Evolutionary conservation across 345 rosid genomes (phyloP), one percentile per base, ranked within the genome.

Genomic region (Eutrema japonicum): DNA sequence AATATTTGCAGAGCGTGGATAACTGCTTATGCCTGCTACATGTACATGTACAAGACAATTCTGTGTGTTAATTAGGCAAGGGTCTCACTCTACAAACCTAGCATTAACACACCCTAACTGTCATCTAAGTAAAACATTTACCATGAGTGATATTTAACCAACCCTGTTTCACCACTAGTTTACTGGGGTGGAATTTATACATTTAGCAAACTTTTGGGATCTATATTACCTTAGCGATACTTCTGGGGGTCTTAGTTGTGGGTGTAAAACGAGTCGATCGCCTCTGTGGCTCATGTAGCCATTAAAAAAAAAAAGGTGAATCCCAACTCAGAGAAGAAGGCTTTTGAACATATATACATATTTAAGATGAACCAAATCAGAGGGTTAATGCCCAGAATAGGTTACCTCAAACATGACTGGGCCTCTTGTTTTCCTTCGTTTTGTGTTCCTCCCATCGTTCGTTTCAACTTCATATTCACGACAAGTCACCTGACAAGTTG

Each of bases 391-490:
- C 26, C 8, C 10, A 37, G 70, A 63, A 13, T 56, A 47, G 72
- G 57, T 18, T 80, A 89, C 96, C 93, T 90, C 96, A 76, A 88
- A 88, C 90, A 90, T 82, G 70, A 83, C 85, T 3, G 92, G 79
- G 75, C 85, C 83, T 72, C 50, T 86, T 40, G 89, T 84, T 76
- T 85, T 92, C 80, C 84, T 90, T 49, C 88, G 84, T 77, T 88
- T 90, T 40, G 91, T 83, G 50, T 84, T 82, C 78, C 86, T 78
- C 61, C 89, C 95, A 81, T 83, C 83, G 2, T 74, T 70, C 32
- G 81, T 82, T 77, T 92, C 95, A 67, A 85, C 82, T 79, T 90
- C 95, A 79, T 90, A 88, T 75, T 88, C 94, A 76, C 54, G 95
- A 67, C 56, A 91, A 56, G 86, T 82, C 59, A 92, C 95, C 98